Conservation (phyloP, 1,284 basidiomycete species). For the Irpex sp. region DNA sequence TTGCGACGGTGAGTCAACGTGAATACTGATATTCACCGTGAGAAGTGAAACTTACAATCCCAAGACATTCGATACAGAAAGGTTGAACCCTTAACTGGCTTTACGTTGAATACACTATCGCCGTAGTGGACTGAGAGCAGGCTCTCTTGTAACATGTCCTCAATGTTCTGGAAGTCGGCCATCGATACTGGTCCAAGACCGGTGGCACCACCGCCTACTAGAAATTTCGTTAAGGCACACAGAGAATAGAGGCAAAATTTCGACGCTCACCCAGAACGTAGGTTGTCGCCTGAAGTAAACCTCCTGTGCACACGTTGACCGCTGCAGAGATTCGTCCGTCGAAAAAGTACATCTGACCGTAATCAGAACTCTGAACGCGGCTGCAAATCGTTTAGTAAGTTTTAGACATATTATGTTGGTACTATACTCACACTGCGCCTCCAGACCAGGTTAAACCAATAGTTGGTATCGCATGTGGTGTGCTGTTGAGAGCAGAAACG, state of each 20-base stretch:
- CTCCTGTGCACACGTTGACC: not conserved
- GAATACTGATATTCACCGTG: too few relatives aligned
- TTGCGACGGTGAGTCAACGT: too few relatives aligned
- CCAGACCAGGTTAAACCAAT: not conserved
- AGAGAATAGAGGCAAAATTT: not conserved
- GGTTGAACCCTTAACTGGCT: not conserved
- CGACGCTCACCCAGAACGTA: not conserved
- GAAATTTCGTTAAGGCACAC: not conserved
- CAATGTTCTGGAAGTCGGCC: not conserved
- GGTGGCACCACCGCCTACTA: not conserved
- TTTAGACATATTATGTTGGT: not conserved
- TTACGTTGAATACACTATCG: not conserved
- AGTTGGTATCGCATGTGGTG: not conserved
- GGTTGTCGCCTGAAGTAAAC: not conserved
- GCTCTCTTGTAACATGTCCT: not conserved
- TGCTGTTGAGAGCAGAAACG: not conserved
- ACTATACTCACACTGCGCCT: not conserved
- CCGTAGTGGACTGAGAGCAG: not conserved
- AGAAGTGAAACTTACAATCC: not conserved
- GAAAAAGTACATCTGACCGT: not conserved
- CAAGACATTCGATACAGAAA: not conserved
- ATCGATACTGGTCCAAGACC: not conserved
- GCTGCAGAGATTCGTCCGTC: not conserved
- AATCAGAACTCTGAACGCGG: not conserved
- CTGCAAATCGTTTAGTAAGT: not conserved